Base-by-base conservation (phyloP, 2,329 filamentous ascomycete genomes). In the Monosporascus sp. region DNA sequence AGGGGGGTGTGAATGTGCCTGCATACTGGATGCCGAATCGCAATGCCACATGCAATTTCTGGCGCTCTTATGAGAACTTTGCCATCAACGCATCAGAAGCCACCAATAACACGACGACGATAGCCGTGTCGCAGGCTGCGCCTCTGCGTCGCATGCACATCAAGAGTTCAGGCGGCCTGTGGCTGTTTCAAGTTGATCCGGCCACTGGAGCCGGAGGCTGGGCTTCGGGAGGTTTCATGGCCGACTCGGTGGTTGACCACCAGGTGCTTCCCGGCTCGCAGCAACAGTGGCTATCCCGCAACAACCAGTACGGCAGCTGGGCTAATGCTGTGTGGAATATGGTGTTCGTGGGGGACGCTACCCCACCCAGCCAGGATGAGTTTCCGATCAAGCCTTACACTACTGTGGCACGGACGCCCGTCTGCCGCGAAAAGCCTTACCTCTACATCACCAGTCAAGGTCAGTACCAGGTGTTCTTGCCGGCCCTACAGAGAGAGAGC, bases 21-120 rank as follows among this genome's bases (percentile, higher is more conserved):
- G 66, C 66, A 6, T 65, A 68, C 53, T 68, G 66, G 66, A 67
- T 68, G 66, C 65, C 66, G 14, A 62, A 63, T 48, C 62, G 63
- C n/a, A 68, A 68, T 42, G 66, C 66, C 17, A 68, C 66, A 5
- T 68, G 66, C 51, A 68, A 68, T 47, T 68, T 68, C 51, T 68
- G 66, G 66, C 59, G 66, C 17, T 57, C 64, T 4, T 66, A 64
- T 18, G 66, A 68, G 59, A 68, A 68, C 48, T 62, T 68, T 41
- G 62, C 65, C 18, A 58, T 68, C 41, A 64, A 64, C 34, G 66
- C 66, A 5, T 67, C 65, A 8, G 54, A 55, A 3, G 65, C 60
- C 7, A 68, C 65, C 17, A 65, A 68, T 48, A 59, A 63, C 25
- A 68, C 66, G 1, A 68, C 66, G 3, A 68, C 65, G 3, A 68